These are phyloP conservation scores for Fusarium veterinarium DNA, from an alignment of 2,329 filamentous ascomycete species.

Conservation along the genomic window DNA sequence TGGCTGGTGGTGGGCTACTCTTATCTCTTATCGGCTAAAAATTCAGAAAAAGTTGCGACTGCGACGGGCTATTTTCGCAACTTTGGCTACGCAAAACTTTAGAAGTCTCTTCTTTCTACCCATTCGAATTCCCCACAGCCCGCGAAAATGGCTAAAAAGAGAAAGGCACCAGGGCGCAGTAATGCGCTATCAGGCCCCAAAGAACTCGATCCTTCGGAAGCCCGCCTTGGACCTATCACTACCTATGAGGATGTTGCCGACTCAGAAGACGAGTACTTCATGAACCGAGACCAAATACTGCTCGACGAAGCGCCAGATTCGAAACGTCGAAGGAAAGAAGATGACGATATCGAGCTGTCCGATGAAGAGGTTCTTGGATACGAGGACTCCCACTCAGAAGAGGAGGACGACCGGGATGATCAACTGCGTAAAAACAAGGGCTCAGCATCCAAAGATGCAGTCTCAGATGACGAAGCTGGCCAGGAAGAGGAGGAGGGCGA, in stretches of 20 bases:
- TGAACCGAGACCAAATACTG: conserved; percentile 86
- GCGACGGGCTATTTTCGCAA: conserved; percentile 12
- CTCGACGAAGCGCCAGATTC: conserved; percentile 83
- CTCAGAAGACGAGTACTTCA: conserved; percentile 93
- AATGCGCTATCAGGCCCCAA: conserved; percentile 62
- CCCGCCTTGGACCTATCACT: conserved; percentile 69
- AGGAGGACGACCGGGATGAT: conserved; percentile 58
- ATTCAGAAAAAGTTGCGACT: conserved; percentile 38
- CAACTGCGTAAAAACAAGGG: conserved; percentile 49
- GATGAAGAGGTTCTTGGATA: conserved; percentile 71
- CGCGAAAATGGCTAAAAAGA: conserved; percentile 71
- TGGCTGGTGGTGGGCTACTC: background rate
- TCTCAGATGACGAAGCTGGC: conserved; percentile 67
- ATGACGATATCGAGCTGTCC: conserved; percentile 74
- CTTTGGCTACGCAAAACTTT: background rate
- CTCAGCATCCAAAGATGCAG: conserved; percentile 47
- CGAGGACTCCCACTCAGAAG: conserved; percentile 58
- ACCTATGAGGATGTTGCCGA: conserved; percentile 89
- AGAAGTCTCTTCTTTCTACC: background rate
- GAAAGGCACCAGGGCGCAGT: conserved; percentile 72
- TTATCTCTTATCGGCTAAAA: conserved; percentile 39
- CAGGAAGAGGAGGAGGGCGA: conserved; percentile 65
- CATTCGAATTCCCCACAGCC: background rate
- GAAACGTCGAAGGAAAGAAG: conserved; percentile 80
- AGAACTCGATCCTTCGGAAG: conserved; percentile 67